phyloP scores from a whole-genome alignment of 108 stramenopile genomes.

The Fragilaria crotonensis region DNA sequence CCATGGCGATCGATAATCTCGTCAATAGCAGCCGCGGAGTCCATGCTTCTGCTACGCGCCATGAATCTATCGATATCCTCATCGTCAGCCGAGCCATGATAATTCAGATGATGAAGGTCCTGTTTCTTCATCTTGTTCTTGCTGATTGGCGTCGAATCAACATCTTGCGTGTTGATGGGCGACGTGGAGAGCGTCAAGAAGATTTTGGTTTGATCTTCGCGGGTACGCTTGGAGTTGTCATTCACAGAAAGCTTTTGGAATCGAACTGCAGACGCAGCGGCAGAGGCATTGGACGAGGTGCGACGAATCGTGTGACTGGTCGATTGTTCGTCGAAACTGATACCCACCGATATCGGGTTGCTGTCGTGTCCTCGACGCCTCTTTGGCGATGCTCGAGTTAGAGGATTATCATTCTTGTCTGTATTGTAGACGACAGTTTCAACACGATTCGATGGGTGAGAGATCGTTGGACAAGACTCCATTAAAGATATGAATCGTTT shows the following conservation, averaged over 20 bases:
- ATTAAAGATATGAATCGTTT: slow-evolving; percentile 1
- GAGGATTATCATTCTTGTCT: slow-evolving; percentile 5
- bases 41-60: neutral
- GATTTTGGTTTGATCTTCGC: slow-evolving; percentile 12
- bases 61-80: slow-evolving; percentile 2
- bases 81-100: neutral
- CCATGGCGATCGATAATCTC: slow-evolving; percentile 7
- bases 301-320: neutral
- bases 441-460: neutral
- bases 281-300: slow-evolving; percentile 17
- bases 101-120: slow-evolving; percentile 3
- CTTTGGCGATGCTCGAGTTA: slow-evolving; percentile 39
- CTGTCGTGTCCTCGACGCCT: slow-evolving; percentile 29
- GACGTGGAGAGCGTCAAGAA: slow-evolving; percentile 51
- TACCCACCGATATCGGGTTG: slow-evolving; percentile 19
- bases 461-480: neutral
- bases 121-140: slow-evolving; percentile 36
- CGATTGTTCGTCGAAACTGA: slow-evolving; percentile 10
- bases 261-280: slow-evolving; percentile 16
- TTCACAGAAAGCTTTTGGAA: slow-evolving; percentile 46
- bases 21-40: neutral
- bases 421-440: neutral
- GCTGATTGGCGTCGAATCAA: slow-evolving; percentile 42
- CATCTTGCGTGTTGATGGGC: slow-evolving; percentile 32
- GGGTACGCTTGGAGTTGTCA: slow-evolving; percentile 15